Evolutionary conservation across 495 filamentous ascomycete species (phyloP).

Genomic region (Tuber aestivum): DNA sequence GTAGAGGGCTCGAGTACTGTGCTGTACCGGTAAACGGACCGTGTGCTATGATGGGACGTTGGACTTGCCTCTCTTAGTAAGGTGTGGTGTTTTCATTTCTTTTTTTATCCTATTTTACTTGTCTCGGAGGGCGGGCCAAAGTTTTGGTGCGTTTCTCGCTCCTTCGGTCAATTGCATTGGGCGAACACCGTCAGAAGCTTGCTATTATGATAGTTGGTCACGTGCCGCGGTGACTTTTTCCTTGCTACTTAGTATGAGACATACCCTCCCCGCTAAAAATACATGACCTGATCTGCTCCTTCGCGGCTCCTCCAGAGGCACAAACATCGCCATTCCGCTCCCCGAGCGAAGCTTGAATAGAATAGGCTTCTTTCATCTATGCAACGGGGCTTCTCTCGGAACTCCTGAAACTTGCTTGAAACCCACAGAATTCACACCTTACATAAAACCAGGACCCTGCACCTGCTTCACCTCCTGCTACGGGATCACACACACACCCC

Average conservation of each 20-base stretch:
- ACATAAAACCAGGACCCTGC: neutral
- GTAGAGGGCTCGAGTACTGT: no score
- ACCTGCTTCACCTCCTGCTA: neutral
- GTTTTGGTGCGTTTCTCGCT: no score
- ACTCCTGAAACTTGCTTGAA: neutral
- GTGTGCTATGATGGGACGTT: no score
- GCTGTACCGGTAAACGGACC: no score
- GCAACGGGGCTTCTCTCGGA: neutral
- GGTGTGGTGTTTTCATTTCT: no score
- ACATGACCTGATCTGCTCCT: neutral
- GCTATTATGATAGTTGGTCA: no score
- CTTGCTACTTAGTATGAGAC: neutral
- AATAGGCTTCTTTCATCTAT: neutral
- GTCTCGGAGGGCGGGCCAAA: no score
- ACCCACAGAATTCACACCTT: neutral
- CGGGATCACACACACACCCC: neutral
- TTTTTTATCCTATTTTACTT: no score
- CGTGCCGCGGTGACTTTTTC: neutral
- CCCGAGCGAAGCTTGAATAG: neutral
- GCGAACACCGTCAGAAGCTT: neutral
- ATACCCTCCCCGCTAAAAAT: neutral
- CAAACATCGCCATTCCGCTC: neutral
- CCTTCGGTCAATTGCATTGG: no score
- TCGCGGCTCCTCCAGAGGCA: neutral
- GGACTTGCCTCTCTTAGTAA: no score